phyloP scores from a whole-genome alignment of 768 basidiomycete genomes.

The Boletus rufocinnamomeus region DNA sequence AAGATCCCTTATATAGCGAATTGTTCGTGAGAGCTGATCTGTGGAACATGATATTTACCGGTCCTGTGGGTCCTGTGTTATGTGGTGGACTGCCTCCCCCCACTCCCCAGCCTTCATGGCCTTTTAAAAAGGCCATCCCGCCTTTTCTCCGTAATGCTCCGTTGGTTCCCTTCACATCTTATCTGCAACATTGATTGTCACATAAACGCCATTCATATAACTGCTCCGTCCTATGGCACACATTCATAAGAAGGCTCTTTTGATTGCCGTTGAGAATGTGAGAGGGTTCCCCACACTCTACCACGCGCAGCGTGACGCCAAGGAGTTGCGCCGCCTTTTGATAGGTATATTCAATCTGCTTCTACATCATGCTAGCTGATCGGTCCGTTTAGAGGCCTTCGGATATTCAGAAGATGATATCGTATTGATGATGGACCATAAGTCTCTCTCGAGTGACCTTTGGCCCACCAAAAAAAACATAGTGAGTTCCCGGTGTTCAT shows the following conservation, averaged over 20 bases:
- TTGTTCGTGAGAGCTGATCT: not conserved
- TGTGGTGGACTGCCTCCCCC: not conserved
- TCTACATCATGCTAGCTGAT: conserved; percentile 1
- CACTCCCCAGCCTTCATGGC: not conserved
- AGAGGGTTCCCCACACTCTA: conserved; percentile 1
- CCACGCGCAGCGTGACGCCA: conserved; percentile 21
- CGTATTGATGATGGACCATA: conserved; percentile 44
- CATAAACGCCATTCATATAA: not conserved
- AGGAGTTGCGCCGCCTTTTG: conserved; percentile 16
- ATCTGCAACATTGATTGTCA: conserved; percentile 2
- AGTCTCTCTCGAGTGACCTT: conserved; percentile 23
- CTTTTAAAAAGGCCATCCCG: not conserved
- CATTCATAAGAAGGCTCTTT: conserved; percentile 22
- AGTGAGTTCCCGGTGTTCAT: conserved; percentile 32
- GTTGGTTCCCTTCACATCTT: conserved; percentile 10
- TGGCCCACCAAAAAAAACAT: conserved; percentile 49
- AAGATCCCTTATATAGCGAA: not conserved
- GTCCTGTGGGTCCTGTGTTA: conserved; percentile 18
- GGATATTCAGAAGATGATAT: conserved; percentile 43
- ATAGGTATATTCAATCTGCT: conserved; percentile 22
- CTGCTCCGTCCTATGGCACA: conserved; percentile 8
- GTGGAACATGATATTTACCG: not conserved
- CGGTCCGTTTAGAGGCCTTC: conserved; percentile 34
- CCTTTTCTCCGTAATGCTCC: not conserved
- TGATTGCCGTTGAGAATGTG: conserved; percentile 23